Conservation (phyloP, 1,284 basidiomycete genomes). For the Cryptococcus sp. region DNA sequence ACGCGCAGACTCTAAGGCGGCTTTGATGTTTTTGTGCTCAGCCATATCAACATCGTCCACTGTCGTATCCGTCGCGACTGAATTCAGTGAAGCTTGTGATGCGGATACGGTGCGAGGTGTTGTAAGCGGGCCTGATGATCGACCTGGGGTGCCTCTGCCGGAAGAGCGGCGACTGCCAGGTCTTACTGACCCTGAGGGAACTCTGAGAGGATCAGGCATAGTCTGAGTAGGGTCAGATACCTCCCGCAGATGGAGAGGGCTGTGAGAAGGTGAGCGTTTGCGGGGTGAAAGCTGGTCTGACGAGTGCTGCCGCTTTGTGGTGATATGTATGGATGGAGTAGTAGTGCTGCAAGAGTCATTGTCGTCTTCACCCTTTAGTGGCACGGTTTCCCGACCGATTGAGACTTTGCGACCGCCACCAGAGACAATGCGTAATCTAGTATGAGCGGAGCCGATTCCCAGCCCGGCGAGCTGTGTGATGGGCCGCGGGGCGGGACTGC, state of each 20-base stretch:
- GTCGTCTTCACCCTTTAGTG: conserved; percentile 33
- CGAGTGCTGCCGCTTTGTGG: conserved; percentile 42
- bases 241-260: conserved; percentile 22
- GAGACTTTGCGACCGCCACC: conserved; percentile 39
- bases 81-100: conserved; percentile 14
- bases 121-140: conserved; percentile 17
- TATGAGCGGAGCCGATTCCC: conserved; percentile 37
- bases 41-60: conserved; percentile 12
- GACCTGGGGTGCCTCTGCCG: conserved; percentile 11
- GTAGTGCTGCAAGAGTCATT: conserved; percentile 11
- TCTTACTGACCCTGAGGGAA: conserved; percentile 15
- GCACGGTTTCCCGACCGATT: conserved; percentile 35
- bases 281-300: conserved; percentile 41
- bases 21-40: conserved; percentile 17
- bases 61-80: neutral
- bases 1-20: conserved; percentile 20
- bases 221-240: conserved; percentile 4
- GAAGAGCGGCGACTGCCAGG: conserved; percentile 15
- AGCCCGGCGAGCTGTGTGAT: conserved; percentile 9
- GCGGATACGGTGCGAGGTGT: conserved; percentile 17
- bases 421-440: conserved; percentile 37
- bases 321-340: conserved; percentile 11
- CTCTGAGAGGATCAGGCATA: conserved; percentile 14
- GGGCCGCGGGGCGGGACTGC: conserved; percentile 7
- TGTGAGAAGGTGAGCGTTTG: conserved; percentile 38